Percentiles rank a stretch among this genome's conserved stretches.
phyloP scores from a whole-genome alignment of 805 yeast genomes.

The Yamadazyma paraphyllophila region DNA sequence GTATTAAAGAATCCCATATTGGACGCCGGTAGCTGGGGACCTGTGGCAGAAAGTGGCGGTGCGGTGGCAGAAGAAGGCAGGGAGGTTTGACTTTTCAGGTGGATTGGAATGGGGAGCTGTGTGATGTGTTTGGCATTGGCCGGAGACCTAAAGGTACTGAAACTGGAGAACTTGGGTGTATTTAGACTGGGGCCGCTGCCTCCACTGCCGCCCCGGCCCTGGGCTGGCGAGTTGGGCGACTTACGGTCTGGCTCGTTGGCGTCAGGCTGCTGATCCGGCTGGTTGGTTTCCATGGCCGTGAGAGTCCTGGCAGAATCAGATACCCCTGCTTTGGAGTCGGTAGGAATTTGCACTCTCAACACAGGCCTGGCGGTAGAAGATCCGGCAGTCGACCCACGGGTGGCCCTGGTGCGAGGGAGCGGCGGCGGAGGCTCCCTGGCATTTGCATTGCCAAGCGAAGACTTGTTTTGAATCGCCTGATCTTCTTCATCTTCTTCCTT shows the following conservation, averaged over 20 bases:
- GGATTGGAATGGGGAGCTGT: conserved; percentile 34
- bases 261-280: background rate
- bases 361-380: conserved; percentile 45
- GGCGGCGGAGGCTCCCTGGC: background rate
- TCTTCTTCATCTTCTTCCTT: conserved; percentile 18
- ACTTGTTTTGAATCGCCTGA: background rate
- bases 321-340: conserved; percentile 32
- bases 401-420: background rate
- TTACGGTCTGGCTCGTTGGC: background rate
- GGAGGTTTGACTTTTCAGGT: conserved; percentile 38
- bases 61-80: conserved; percentile 41
- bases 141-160: conserved; percentile 27
- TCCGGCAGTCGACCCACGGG: background rate
- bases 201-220: background rate
- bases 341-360: conserved; percentile 64
- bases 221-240: background rate
- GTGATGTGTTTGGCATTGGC: conserved; percentile 29
- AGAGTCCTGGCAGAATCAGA: conserved; percentile 44
- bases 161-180: conserved; percentile 20
- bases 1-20: conserved; percentile 21
- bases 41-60: conserved; percentile 33
- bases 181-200: conserved; percentile 15
- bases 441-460: too few relatives aligned
- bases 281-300: conserved; percentile 38
- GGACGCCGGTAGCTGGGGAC: conserved; percentile 4